Percentiles rank a stretch among this genome's conserved stretches.
phyloP scores from a whole-genome alignment of 1,284 basidiomycete species.

The Ustilago loliicola region DNA sequence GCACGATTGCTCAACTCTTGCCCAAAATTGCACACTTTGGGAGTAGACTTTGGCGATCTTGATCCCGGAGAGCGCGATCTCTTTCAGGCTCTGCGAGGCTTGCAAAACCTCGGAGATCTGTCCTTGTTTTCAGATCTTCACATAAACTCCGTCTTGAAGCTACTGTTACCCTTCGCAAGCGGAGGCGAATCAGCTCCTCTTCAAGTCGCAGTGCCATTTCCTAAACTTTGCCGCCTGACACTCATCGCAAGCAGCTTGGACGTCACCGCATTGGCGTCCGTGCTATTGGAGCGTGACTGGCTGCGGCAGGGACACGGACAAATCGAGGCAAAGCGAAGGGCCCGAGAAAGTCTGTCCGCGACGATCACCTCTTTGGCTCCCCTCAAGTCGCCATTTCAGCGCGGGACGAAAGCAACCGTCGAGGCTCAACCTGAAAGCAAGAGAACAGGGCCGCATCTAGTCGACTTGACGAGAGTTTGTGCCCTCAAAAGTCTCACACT shows the following conservation, averaged over 20 bases:
- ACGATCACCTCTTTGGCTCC: neutral
- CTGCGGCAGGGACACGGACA: neutral
- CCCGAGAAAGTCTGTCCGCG: neutral
- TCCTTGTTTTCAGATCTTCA: neutral
- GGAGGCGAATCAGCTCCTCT: neutral
- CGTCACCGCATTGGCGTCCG: neutral
- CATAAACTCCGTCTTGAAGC: neutral
- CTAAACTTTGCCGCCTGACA: neutral
- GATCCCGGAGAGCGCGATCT: neutral
- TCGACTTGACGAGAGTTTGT: neutral
- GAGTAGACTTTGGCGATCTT: neutral
- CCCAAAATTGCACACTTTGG: conserved; percentile 4
- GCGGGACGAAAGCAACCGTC: neutral
- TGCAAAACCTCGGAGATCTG: neutral
- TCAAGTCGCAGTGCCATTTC: neutral
- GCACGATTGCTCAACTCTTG: conserved; percentile 1
- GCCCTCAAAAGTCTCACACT: neutral
- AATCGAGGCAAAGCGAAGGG: neutral
- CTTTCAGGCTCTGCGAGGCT: conserved; percentile 2
- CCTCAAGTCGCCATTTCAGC: conserved; percentile 1
- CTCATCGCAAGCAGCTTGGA: neutral
- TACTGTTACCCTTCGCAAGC: neutral
- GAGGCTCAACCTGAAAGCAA: neutral
- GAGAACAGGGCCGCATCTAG: neutral
- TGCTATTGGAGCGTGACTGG: neutral